Base-by-base conservation (phyloP, 2,329 filamentous ascomycete genomes). In the Claviceps quebecensis region DNA sequence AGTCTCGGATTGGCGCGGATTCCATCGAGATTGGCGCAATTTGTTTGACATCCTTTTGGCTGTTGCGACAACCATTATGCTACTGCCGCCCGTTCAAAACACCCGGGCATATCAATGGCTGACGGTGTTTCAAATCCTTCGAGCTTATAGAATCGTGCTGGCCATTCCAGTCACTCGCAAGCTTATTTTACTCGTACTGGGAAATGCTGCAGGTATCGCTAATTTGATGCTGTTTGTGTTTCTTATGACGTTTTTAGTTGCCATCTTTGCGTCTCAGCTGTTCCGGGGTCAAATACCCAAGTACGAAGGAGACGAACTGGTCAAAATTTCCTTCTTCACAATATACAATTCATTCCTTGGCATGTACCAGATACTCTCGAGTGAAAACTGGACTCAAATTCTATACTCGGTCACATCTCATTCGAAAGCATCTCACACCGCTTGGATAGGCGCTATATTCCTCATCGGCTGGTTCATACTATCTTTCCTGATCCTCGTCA, bases 141-240 rank as follows among this genome's bases (percentile, higher is more conserved):
- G 94, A 61, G 84, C 86, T 22, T 98, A 98, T 68, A 85, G 94
- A 26, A 80, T 98, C 43, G 91, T 98, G 50, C 69, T 97, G 60
- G 89, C 88, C 16, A 80, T 98, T 43, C 83, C 89, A 5, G 80
- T 96, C 58, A 98, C 90, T 0, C 77, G 87, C 56, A 84, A 89
- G 56, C 77, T 98, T 50, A 93, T 98, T 62, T 72, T 85, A 57
- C 76, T 94, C 37, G 93, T 98, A 2, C 76, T 98, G 54, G 86
- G 93, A 55, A 97, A 97, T 63, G 84, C 89, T 4, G 80, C 83
- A 45, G 94, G 94, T 86, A 84, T 98, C 55, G 78, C 86, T 40
- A 98, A 98, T 63, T 72, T 98, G 55, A 94, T 98, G 70, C 73
- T 97, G 17, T 98, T 98, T 64, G 89, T 98, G 61, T 95, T 97